phyloP scores from a whole-genome alignment of 345 rosid genomes.

The Lepidium didymum region DNA sequence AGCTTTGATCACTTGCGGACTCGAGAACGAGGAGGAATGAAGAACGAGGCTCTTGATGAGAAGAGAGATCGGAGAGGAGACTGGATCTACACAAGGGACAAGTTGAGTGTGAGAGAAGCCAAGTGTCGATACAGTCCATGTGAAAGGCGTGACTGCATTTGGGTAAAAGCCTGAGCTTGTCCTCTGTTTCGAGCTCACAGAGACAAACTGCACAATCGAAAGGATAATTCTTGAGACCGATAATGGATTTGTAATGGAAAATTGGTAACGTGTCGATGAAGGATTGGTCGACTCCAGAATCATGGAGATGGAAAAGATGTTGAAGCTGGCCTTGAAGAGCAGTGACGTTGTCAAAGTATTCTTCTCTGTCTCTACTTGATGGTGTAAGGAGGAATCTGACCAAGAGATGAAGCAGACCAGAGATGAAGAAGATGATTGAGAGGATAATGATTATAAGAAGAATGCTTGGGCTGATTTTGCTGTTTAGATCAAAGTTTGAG shows the following conservation, averaged over 20 bases:
- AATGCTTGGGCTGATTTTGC: conserved; percentile 71
- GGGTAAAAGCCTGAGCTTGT: conserved; percentile 87
- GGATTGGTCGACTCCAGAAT: conserved; percentile 93
- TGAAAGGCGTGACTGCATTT: conserved; percentile 99
- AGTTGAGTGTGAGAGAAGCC: conserved; percentile 98
- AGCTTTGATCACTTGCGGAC: conserved; percentile 76
- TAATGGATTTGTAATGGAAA: conserved; percentile 72
- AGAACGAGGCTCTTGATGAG: conserved; percentile 40
- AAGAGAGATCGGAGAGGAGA: conserved; percentile 58
- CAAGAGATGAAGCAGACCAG: conserved; percentile 85
- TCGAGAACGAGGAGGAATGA: conserved; percentile 80
- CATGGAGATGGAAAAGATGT: conserved; percentile 93
- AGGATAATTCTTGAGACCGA: conserved; percentile 55
- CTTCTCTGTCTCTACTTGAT: conserved; percentile 56
- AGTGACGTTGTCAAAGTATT: conserved; percentile 48
- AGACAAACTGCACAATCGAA: conserved; percentile 98
- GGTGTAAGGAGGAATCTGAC: conserved; percentile 73
- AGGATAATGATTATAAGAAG: conserved; percentile 77
- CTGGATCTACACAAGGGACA: conserved; percentile 92
- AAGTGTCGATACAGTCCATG: conserved; percentile 94
- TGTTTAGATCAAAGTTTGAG: conserved; percentile 46
- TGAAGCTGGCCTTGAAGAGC: conserved; percentile 95
- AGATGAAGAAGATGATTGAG: conserved; percentile 78
- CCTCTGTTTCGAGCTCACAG: conserved; percentile 85
- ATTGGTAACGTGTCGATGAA: conserved; percentile 94